phyloP scores from a whole-genome alignment of 345 rosid genomes.

The Arabidopsis arenosa region DNA sequence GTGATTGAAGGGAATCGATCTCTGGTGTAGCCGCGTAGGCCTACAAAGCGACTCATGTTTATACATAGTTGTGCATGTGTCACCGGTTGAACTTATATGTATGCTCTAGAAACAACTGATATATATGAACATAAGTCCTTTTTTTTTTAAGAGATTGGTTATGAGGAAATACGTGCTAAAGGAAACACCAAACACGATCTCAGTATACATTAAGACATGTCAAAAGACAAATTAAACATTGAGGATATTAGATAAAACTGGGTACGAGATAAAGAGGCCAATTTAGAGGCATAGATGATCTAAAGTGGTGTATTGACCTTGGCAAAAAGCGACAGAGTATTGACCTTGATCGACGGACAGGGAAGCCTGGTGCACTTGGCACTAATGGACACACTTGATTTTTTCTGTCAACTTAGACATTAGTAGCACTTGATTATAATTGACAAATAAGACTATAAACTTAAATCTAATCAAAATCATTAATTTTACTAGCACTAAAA shows the following conservation, averaged over 20 bases:
- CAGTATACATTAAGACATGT: background rate
- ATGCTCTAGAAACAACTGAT: constrained; percentile 6
- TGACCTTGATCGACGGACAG: constrained; percentile 50
- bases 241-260: background rate
- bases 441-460: too few relatives aligned
- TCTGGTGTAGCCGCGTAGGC: too few relatives aligned
- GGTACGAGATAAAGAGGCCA: background rate
- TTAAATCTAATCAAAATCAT: too few relatives aligned
- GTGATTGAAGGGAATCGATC: too few relatives aligned
- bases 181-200: background rate
- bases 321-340: constrained; percentile 57
- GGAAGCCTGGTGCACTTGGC: constrained; percentile 77
- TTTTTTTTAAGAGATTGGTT: background rate
- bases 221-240: background rate
- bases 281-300: background rate
- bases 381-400: constrained; percentile 59
- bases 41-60: background rate
- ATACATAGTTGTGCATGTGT: constrained; percentile 5
- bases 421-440: too few relatives aligned
- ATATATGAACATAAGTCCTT: background rate
- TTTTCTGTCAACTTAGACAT: too few relatives aligned
- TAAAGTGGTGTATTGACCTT: constrained; percentile 46
- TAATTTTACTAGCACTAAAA: too few relatives aligned
- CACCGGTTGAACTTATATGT: background rate
- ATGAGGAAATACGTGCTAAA: background rate